Evolutionary conservation across 1,284 basidiomycete genomes (phyloP).

Genomic region (Pholiota adiposa): DNA sequence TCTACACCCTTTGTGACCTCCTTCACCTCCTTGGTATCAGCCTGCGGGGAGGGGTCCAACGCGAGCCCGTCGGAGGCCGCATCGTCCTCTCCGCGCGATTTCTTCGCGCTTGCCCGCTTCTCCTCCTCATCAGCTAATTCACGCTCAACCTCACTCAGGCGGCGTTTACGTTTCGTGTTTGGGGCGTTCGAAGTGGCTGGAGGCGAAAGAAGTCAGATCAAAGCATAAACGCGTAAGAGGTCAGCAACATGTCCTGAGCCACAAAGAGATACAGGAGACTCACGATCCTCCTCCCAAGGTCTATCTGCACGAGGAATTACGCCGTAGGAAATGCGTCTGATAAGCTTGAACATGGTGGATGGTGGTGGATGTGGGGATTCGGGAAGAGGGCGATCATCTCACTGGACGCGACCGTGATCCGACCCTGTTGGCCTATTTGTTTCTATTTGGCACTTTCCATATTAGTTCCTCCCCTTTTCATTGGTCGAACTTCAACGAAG

Average conservation of each 20-base stretch:
- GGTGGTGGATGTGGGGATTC: slow-evolving; percentile 7
- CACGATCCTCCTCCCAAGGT: slow-evolving; percentile 77
- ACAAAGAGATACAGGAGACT: slow-evolving; percentile 33
- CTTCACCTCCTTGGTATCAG: slow-evolving; percentile 58
- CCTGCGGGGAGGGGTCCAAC: slow-evolving; percentile 24
- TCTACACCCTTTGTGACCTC: slow-evolving; percentile 73
- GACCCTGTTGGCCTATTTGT: slow-evolving; percentile 17
- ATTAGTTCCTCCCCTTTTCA: neutral
- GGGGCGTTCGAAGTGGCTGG: slow-evolving; percentile 77
- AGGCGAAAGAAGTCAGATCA: slow-evolving; percentile 22
- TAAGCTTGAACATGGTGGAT: slow-evolving; percentile 63
- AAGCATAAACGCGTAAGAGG: slow-evolving; percentile 9
- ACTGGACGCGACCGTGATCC: slow-evolving; percentile 25
- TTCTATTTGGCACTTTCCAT: slow-evolving; percentile 6
- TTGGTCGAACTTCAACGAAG: too few species aligned
- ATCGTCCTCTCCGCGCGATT: slow-evolving; percentile 39
- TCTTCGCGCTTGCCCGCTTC: slow-evolving; percentile 46
- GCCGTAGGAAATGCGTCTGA: slow-evolving; percentile 73
- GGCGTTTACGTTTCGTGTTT: slow-evolving; percentile 66
- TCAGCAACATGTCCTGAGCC: neutral
- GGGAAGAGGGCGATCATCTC: slow-evolving; percentile 10
- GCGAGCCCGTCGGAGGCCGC: slow-evolving; percentile 27
- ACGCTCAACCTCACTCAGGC: slow-evolving; percentile 56
- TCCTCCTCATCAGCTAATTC: slow-evolving; percentile 41
- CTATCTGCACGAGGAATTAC: slow-evolving; percentile 71